Conservation (phyloP, 257 asterid genomes). For the Prunella vulgaris region DNA sequence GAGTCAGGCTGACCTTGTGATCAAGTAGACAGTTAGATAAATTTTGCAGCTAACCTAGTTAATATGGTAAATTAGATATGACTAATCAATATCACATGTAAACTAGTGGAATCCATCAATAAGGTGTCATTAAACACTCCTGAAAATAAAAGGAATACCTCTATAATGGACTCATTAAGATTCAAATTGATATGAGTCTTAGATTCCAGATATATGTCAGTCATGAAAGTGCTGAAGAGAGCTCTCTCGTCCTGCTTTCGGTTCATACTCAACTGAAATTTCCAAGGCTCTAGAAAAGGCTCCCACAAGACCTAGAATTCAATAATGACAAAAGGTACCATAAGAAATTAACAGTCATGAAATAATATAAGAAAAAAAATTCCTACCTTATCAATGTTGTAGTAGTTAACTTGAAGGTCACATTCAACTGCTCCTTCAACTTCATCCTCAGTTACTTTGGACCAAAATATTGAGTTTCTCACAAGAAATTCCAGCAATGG, state of each 20-base stretch:
- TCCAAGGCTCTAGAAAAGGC: constrained; percentile 92
- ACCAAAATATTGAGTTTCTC: constrained; percentile 40
- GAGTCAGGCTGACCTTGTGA: background rate
- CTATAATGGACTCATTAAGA: constrained; percentile 70
- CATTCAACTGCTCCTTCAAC: constrained; percentile 54
- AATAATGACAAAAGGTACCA: constrained; percentile 18
- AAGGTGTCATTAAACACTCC: constrained; percentile 2
- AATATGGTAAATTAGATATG: constrained; percentile 7
- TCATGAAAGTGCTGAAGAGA: constrained; percentile 51
- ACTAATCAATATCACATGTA: constrained; percentile 7
- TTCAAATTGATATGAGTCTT: constrained; percentile 72
- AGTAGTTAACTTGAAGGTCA: constrained; percentile 85
- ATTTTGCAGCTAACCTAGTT: background rate
- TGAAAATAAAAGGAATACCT: constrained; percentile 44
- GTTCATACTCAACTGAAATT: constrained; percentile 50
- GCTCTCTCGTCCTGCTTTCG: constrained; percentile 61
- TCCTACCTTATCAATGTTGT: constrained; percentile 81
- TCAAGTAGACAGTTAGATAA: constrained; percentile 9
- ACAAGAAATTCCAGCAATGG: constrained; percentile 71
- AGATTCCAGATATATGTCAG: constrained; percentile 64
- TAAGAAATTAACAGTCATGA: constrained; percentile 13
- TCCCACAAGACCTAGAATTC: constrained; percentile 79
- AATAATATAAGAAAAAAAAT: background rate
- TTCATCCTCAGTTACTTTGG: constrained; percentile 41
- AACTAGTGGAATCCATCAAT: background rate